Conservation (phyloP, 768 basidiomycete species). For the Coprinopsis sp. region DNA sequence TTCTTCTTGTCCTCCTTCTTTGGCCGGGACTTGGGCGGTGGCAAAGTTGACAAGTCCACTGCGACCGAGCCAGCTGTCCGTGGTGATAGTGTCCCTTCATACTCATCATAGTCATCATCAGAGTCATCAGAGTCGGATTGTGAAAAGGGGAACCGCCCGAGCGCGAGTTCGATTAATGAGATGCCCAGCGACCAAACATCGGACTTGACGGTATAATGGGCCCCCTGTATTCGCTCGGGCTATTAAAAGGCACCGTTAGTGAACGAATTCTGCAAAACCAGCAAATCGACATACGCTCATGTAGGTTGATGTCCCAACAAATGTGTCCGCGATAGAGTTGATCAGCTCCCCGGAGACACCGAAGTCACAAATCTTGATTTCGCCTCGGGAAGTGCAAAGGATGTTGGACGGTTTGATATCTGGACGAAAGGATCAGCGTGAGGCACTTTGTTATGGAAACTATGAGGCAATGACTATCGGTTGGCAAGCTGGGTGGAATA, state of each 20-base stretch:
- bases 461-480: constrained; percentile 2
- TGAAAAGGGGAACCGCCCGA: constrained; percentile 93
- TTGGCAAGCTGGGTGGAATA: constrained; percentile 1
- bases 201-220: constrained; percentile 97
- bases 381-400: constrained; percentile 86
- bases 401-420: constrained; percentile 99
- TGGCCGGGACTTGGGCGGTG: constrained; percentile 27
- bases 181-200: constrained; percentile 99
- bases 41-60: constrained; percentile 27
- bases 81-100: constrained; percentile 77
- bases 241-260: constrained; percentile 29
- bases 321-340: constrained; percentile 98
- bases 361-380: constrained; percentile 99
- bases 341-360: constrained; percentile 98
- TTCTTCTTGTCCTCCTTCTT: constrained; percentile 44
- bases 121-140: constrained; percentile 64
- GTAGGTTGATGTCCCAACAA: constrained; percentile 97
- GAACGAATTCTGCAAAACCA: no score
- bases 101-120: constrained; percentile 37
- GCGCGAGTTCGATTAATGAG: constrained; percentile 92
- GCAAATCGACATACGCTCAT: constrained; percentile 83
- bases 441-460: constrained; percentile 20
- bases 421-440: constrained; percentile 26
- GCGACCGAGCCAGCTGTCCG: constrained; percentile 52
- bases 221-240: constrained; percentile 99